A percentile compares a stretch with the other conserved stretches of the same genome.
Evolutionary conservation across 208 protist species (phyloP).

Genomic region (Trypanosoma vivax): DNA sequence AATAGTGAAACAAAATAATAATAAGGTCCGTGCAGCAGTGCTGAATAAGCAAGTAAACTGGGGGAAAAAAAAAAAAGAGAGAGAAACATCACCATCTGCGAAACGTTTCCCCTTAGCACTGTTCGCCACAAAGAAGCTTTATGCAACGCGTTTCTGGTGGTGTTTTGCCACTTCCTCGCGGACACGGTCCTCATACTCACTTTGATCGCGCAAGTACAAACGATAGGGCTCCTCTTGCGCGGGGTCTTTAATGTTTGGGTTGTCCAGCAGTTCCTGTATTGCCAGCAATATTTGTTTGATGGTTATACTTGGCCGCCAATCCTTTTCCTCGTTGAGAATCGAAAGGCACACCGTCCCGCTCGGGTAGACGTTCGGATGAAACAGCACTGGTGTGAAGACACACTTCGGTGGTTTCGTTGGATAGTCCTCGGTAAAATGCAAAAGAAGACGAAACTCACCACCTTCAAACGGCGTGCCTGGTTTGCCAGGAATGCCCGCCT

Average conservation of each 20-base stretch:
- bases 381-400: constrained; percentile 95
- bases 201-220: constrained; percentile 75
- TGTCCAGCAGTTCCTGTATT: constrained; percentile 97
- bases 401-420: constrained; percentile 97
- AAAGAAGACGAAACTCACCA: constrained; percentile 90
- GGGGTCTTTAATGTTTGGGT: constrained; percentile 97
- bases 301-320: constrained; percentile 97
- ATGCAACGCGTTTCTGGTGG: constrained; percentile 22
- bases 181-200: constrained; percentile 81
- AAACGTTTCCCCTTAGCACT: too few relatives aligned
- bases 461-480: constrained; percentile 94
- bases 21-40: too few relatives aligned
- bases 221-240: constrained; percentile 96
- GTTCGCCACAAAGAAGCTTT: background rate
- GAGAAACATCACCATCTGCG: too few relatives aligned
- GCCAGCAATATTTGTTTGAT: constrained; percentile 98
- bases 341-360: constrained; percentile 98
- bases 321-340: constrained; percentile 98
- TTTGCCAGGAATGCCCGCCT: constrained; percentile 97
- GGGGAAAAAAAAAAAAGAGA: too few relatives aligned
- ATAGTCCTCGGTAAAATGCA: constrained; percentile 98
- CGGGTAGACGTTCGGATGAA: constrained; percentile 99
- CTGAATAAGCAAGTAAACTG: too few relatives aligned
- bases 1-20: too few relatives aligned
- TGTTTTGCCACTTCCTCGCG: constrained; percentile 77